A percentile compares a stretch with the other conserved stretches of the same genome.
Evolutionary conservation across 2,329 filamentous ascomycete genomes (phyloP).

Genomic region (Aureobasidium sp.): DNA sequence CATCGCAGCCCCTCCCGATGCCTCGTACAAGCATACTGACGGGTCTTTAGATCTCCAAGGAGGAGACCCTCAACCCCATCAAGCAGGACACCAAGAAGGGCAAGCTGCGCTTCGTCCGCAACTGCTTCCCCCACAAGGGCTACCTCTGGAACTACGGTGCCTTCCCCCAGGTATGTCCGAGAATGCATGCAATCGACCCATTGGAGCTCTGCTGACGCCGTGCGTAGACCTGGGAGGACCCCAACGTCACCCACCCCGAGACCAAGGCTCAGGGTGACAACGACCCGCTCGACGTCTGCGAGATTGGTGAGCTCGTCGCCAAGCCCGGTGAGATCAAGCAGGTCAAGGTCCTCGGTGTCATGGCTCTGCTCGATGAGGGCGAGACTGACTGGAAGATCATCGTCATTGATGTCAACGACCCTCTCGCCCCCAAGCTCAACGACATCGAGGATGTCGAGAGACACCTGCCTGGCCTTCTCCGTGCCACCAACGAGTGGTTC

Average conservation of each 20-base stretch:
- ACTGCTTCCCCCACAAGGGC: slow-evolving; percentile 99
- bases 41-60: slow-evolving; percentile 79
- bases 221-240: slow-evolving; percentile 93
- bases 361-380: slow-evolving; percentile 98
- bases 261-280: slow-evolving; percentile 99
- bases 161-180: slow-evolving; percentile 76
- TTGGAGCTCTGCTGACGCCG: slow-evolving; percentile 13
- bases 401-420: slow-evolving; percentile 97
- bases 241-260: slow-evolving; percentile 90
- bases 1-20: slow-evolving; percentile 29
- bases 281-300: slow-evolving; percentile 97
- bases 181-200: background rate
- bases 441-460: slow-evolving; percentile 98
- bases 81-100: slow-evolving; percentile 99
- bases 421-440: slow-evolving; percentile 91
- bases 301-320: slow-evolving; percentile 96
- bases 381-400: slow-evolving; percentile 99
- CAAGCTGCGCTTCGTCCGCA: slow-evolving; percentile 98
- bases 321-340: slow-evolving; percentile 97
- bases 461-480: slow-evolving; percentile 91
- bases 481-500: slow-evolving; percentile 99
- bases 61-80: slow-evolving; percentile 96
- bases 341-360: slow-evolving; percentile 98
- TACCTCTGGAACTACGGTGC: slow-evolving; percentile 99
- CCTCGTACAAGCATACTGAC: slow-evolving; percentile 1